These are phyloP conservation scores for Diaporthe citri DNA, from an alignment of 2,329 filamentous ascomycete species.

Conservation along the genomic window DNA sequence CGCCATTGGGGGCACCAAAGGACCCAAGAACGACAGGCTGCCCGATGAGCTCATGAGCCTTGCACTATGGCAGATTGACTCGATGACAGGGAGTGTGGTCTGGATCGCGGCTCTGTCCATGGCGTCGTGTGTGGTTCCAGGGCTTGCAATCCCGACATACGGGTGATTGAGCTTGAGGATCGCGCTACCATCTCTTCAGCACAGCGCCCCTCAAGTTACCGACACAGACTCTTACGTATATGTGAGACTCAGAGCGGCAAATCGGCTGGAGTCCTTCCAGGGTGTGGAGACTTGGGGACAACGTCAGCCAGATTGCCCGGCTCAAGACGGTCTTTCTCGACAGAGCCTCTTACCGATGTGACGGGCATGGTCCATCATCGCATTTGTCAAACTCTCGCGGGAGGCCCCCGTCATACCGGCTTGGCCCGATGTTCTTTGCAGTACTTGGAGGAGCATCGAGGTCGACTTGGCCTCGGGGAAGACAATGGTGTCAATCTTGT, in stretches of 20 bases:
- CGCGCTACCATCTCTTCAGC: conserved; percentile 43
- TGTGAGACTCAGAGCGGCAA: conserved; percentile 45
- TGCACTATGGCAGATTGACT: conserved; percentile 43
- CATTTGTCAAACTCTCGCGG: conserved; percentile 16
- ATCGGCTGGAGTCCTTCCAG: conserved; percentile 45
- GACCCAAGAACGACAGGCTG: conserved; percentile 38
- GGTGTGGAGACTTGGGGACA: conserved; percentile 37
- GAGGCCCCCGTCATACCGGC: not conserved
- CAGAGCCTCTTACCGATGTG: conserved; percentile 30
- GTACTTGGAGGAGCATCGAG: conserved; percentile 44
- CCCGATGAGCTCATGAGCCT: conserved; percentile 41
- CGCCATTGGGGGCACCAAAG: conserved; percentile 43
- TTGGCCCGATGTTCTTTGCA: conserved; percentile 42
- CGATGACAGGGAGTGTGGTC: conserved; percentile 43
- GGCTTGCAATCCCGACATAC: conserved; percentile 41
- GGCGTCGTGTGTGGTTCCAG: conserved; percentile 30
- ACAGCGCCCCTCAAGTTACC: conserved; percentile 26
- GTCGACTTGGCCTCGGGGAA: conserved; percentile 48
- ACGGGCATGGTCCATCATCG: conserved; percentile 22
- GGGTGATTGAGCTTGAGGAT: conserved; percentile 48
- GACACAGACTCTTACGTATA: conserved; percentile 45
- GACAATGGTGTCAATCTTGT: conserved; percentile 45
- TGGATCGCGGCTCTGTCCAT: conserved; percentile 40
- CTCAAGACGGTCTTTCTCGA: not conserved
- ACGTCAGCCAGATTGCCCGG: conserved; percentile 28